Evolutionary conservation across 1,284 basidiomycete species (phyloP).

Genomic region (Cryptococcus hybrid): DNA sequence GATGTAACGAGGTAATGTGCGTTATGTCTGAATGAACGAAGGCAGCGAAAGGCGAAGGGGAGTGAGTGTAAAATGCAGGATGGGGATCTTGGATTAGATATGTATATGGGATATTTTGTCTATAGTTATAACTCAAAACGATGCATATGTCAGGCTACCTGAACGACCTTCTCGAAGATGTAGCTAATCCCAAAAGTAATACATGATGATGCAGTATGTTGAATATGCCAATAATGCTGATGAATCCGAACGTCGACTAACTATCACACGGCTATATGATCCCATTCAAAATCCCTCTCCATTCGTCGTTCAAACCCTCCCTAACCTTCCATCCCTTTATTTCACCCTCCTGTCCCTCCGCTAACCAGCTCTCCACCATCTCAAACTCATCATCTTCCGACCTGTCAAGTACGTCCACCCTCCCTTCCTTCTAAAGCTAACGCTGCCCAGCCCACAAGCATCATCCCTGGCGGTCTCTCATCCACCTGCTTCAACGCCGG

Average conservation of each 20-base stretch:
- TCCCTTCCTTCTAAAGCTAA: slow-evolving; percentile 57
- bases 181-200: not conserved
- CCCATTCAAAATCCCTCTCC: slow-evolving; percentile 17
- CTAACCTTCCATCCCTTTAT: slow-evolving; percentile 21
- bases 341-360: slow-evolving; percentile 1
- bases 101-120: not conserved
- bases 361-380: slow-evolving; percentile 28
- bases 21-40: not conserved
- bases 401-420: slow-evolving; percentile 55
- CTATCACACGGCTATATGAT: not conserved
- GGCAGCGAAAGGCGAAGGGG: no score
- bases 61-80: no score
- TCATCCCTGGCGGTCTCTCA: slow-evolving; percentile 93
- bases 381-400: slow-evolving; percentile 34
- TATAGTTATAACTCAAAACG: not conserved
- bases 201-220: not conserved
- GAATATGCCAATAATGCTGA: not conserved
- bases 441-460: slow-evolving; percentile 85
- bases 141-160: not conserved
- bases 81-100: not conserved
- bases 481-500: slow-evolving; percentile 74
- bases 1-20: not conserved
- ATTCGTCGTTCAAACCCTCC: slow-evolving; percentile 26
- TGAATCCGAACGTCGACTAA: not conserved
- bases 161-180: not conserved